phyloP scores from a whole-genome alignment of 202 grass and related monocot genomes.

The Eragrostis tef region DNA sequence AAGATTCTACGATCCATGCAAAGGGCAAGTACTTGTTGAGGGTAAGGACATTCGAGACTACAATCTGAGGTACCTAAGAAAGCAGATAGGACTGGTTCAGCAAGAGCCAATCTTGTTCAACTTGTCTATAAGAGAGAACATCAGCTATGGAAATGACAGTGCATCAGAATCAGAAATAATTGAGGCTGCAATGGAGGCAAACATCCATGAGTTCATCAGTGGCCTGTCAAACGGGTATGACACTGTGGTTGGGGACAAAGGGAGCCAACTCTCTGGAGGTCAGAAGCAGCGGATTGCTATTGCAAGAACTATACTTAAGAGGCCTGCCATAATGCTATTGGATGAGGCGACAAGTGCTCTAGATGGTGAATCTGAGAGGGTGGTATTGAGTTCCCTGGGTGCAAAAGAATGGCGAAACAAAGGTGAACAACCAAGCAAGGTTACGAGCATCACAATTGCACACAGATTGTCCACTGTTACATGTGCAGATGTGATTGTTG shows the following conservation, averaged over 20 bases:
- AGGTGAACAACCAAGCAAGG: neutral
- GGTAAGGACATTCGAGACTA: slow-evolving; percentile 52
- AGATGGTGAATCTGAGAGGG: slow-evolving; percentile 54
- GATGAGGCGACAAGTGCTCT: slow-evolving; percentile 70
- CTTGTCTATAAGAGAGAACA: slow-evolving; percentile 63
- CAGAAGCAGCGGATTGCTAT: slow-evolving; percentile 65
- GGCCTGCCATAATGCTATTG: slow-evolving; percentile 53
- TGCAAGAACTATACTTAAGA: slow-evolving; percentile 56
- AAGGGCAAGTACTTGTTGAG: slow-evolving; percentile 48
- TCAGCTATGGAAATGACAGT: slow-evolving; percentile 56
- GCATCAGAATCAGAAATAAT: slow-evolving; percentile 54
- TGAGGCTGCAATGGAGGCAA: slow-evolving; percentile 55
- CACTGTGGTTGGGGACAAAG: slow-evolving; percentile 61
- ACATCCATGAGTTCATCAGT: slow-evolving; percentile 68
- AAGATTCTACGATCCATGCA: slow-evolving; percentile 60
- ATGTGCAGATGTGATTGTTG: slow-evolving; percentile 45
- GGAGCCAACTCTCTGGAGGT: slow-evolving; percentile 63
- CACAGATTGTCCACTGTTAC: slow-evolving; percentile 57
- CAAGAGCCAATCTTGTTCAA: slow-evolving; percentile 69
- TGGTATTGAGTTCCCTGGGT: slow-evolving; percentile 51
- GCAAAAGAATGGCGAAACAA: slow-evolving; percentile 36
- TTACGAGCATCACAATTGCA: slow-evolving; percentile 53
- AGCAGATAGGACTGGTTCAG: slow-evolving; percentile 65
- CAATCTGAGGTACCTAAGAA: slow-evolving; percentile 59
- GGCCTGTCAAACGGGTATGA: slow-evolving; percentile 56